Base-by-base conservation (phyloP, 2,329 filamentous ascomycete genomes). In the Clarireedia hainanense region DNA sequence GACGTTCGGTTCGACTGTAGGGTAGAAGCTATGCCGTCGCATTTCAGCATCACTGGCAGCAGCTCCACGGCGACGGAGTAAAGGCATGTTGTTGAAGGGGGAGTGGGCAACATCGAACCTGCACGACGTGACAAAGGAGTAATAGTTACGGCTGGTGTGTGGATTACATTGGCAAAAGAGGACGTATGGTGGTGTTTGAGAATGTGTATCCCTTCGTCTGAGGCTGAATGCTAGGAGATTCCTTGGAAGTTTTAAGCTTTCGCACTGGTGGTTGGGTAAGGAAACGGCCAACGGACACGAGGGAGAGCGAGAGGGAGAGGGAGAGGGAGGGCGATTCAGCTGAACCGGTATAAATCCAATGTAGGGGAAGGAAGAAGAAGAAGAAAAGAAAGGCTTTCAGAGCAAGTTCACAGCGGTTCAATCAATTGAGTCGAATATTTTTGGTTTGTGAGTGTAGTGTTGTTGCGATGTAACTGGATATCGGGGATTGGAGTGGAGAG, bases 11-110 rank as follows among this genome's bases (percentile, higher is more conserved):
- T 56, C 54, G 6, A 37, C 61, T n/a, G 58, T 55, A 2, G 61
- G 50, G 15, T 62, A 64, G 57, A 67, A 65, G 58, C 65, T 68
- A 54, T 68, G 66, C 45, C 67, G 61, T 59, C 67, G 65, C 39
- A 66, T 61, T 49, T 68, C 65, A 26, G 53, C 54, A 53, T 69
- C 64, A 60, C 62, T 67, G 30, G 60, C 20, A 26, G 59, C 63
- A 39, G 62, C 66, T 37, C 61, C 59, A 36, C 66, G 67, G 52
- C 67, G 65, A 54, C 68, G 57, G 34, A 69, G 55, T 45, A 65
- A 57, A 61, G 66, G 64, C 65, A 67, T 68, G 51, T 56, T 15
- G 15, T 20, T 20, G 20, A 20, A 62, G 37, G 50, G 24, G 51
- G 26, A 26, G 34, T 26, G 46, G 45, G 42, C 52, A 50, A 55